Base-by-base conservation (phyloP, 192 early-diverging fungal species). In the Umbelopsis vinacea region DNA sequence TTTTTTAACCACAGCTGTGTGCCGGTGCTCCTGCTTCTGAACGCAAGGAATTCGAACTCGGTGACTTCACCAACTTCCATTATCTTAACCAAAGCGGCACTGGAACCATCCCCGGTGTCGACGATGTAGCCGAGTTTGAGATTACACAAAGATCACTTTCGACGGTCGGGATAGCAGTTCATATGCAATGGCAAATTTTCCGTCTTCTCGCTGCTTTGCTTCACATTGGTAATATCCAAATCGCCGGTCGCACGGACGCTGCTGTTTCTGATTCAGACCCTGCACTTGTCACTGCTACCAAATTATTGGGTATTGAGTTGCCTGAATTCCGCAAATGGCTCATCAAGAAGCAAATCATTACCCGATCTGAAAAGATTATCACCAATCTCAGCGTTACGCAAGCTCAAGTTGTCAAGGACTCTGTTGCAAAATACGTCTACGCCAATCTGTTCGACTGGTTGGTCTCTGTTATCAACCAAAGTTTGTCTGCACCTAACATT, bases 381-480 rank as follows among this genome's bases (percentile, higher is more conserved):
- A 91, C 90, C 38, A 89, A 85, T 68, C 79, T 97, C 40, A 94
- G 85, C 71, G 79, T 80, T 11, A 79, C 86, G 22, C 92, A 95
- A 79, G 92, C 94, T 52, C 79, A 83, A 52, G 87, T 92, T 22
- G 92, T 93, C 19, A 84, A 93, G 23, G 97, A 99, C 76, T 96
- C 95, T 37, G 92, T 99, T 45, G 96, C 97, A 38, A 98, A 98
- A 82, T 98, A 95, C 79, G 89, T 99, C 71, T 99, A 99, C 84
- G 91, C 93, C 5, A 91, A 92, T 71, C 82, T 99, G 40, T 99
- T 99, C 69, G 96, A 98, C 71, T 99, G 97, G 95, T 80, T 99
- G 19, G 96, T 98, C 46, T 89, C 88, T 71, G 87, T 94, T 40
- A 90, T 95, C 83, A 99, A 99, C 81, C 77, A 79, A 52, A 92